Conservation (phyloP, 148 eudicot species). For the Rhododendron henanense region DNA sequence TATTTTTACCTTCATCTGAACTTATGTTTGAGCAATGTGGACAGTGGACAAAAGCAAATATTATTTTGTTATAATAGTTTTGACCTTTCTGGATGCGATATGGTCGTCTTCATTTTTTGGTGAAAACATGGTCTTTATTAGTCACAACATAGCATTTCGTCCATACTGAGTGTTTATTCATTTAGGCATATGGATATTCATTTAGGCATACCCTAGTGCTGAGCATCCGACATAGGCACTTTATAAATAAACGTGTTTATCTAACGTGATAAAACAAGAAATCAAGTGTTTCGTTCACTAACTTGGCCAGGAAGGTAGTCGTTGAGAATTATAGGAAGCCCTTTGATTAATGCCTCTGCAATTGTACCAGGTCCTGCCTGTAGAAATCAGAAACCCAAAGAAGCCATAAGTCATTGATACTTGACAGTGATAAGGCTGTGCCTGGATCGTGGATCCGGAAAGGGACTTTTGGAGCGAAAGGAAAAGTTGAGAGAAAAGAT, state of each 20-base stretch:
- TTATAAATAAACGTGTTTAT: not conserved
- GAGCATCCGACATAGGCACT: not conserved
- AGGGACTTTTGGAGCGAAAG: not conserved
- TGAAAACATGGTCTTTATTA: not conserved
- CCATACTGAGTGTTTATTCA: not conserved
- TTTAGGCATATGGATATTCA: not conserved
- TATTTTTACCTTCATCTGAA: not conserved
- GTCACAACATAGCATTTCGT: not conserved
- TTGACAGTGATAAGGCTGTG: not conserved
- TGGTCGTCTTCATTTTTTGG: not conserved
- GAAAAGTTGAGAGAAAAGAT: not conserved
- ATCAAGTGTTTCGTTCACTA: constrained; percentile 20
- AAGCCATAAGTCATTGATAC: not conserved
- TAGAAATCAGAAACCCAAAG: constrained; percentile 11
- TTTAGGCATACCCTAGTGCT: not conserved
- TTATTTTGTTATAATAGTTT: not conserved
- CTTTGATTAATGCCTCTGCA: constrained; percentile 94
- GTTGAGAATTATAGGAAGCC: constrained; percentile 94
- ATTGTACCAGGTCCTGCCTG: constrained; percentile 99
- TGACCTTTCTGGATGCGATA: not conserved
- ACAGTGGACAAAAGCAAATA: not conserved
- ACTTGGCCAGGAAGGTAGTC: constrained; percentile 98
- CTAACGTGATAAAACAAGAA: not conserved
- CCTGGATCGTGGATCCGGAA: not conserved
- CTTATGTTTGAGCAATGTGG: not conserved